Conservation (phyloP, 164 flowering plant genomes). For the Stephania japonica region DNA sequence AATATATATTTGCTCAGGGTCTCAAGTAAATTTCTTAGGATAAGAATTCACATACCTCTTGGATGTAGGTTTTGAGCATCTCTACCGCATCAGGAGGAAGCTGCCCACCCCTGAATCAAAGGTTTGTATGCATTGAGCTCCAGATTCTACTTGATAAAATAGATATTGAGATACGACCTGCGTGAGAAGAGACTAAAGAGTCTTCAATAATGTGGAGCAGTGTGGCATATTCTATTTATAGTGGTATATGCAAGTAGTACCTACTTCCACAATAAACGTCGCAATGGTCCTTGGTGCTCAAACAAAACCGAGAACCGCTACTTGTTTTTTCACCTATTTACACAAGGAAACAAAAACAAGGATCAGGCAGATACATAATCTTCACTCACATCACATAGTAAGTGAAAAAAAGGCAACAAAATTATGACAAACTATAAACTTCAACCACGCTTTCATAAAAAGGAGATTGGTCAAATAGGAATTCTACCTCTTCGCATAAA, state of each 20-base stretch:
- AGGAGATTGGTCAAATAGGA: neutral
- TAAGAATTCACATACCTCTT: constrained; percentile 41
- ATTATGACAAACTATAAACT: neutral
- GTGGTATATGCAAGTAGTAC: constrained; percentile 82
- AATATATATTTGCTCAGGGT: neutral
- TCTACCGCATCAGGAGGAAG: constrained; percentile 92
- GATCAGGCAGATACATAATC: neutral
- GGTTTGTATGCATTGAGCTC: constrained; percentile 93
- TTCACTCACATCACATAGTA: too few relatives aligned
- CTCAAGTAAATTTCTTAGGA: neutral
- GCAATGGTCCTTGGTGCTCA: constrained; percentile 99
- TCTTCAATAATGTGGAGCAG: constrained; percentile 74
- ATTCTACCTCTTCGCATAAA: constrained; percentile 74
- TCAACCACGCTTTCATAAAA: neutral
- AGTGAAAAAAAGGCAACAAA: too few relatives aligned
- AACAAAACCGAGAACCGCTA: constrained; percentile 97
- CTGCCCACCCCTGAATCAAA: constrained; percentile 99
- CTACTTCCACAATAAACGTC: constrained; percentile 90
- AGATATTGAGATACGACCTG: constrained; percentile 76
- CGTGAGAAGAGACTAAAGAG: constrained; percentile 77
- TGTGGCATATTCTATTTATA: constrained; percentile 94
- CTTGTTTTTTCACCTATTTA: constrained; percentile 64
- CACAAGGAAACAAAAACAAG: constrained; percentile 2
- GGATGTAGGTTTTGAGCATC: constrained; percentile 91
- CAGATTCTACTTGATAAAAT: constrained; percentile 79